Evolutionary conservation across 805 yeast genomes (phyloP), one percentile per base, ranked within the genome.

Genomic region (Lipomyces starkeyi): DNA sequence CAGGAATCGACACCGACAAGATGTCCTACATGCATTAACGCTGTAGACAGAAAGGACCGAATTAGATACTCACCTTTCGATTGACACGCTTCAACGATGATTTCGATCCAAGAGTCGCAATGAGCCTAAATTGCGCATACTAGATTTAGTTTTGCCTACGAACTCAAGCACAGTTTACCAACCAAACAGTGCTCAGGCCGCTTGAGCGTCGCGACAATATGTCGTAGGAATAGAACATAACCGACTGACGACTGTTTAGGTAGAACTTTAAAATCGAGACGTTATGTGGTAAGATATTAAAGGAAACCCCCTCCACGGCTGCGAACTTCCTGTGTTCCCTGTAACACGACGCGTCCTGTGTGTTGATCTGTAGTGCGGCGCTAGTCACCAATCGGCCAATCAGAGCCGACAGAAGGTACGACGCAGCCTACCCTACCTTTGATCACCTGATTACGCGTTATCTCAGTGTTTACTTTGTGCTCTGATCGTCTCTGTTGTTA

Each of bases 21-120:
- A 73, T 70, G 20, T 73, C 75, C 71, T 68, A 17, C 22, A 25
- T 14, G 27, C 20, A 34, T 27, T 22, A 14, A 9, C 22, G 3
- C 49, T 43, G 22, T 8, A n/a, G 22, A 17, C 22, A n/a, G 22
- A 43, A 43, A 4, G 3, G 3, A 43, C 49, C 49, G 6, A 43
- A 43, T 43, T 43, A 43, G 11, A 17, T 20, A 20, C 62, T 20
- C 37, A 62, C 72, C 65, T 65, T 71, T 37, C 73, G 62, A 11
- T 73, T 70, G n/a, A 72, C 68, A 25, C 65, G 61, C 53, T 63
- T 65, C 52, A 73, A 56, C 3, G 70, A 54, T 11, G 74, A 73
- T 54, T 73, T 73, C 13, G 71, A 53, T 11, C 75, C 75, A 11
- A 73, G 70, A 2, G 75, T 73, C 59, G 74, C 75, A 7, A 71